Evolutionary conservation across 2,329 filamentous ascomycete species (phyloP).

Genomic region (Beauveria australis): DNA sequence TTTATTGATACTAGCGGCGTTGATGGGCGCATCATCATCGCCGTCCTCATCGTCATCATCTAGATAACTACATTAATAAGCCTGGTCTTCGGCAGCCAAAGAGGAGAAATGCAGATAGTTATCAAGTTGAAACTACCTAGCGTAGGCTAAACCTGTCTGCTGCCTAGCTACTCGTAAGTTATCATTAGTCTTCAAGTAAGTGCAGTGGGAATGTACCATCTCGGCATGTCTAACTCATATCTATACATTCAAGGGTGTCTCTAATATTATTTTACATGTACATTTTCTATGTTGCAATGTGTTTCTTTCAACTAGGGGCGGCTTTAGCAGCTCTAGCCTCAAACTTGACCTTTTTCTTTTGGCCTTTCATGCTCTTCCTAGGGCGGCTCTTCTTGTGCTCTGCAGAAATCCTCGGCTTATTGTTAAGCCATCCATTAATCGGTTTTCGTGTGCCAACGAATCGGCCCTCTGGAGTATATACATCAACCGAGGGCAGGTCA

Average conservation of each 20-base stretch:
- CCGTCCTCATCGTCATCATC: no score
- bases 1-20: no score
- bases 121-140: no score
- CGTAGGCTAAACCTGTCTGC: no score
- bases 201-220: no score
- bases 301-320: not conserved
- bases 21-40: no score
- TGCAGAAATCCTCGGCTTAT: slow-evolving; percentile 43
- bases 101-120: no score
- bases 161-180: no score
- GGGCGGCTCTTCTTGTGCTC: slow-evolving; percentile 48
- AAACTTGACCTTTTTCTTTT: slow-evolving; percentile 33
- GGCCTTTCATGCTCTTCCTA: slow-evolving; percentile 61
- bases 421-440: slow-evolving; percentile 63
- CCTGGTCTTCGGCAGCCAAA: no score
- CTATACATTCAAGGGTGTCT: not conserved
- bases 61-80: no score
- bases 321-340: slow-evolving; percentile 19
- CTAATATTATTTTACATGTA: not conserved
- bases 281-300: not conserved
- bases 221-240: no score
- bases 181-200: no score
- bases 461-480: slow-evolving; percentile 78
- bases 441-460: slow-evolving; percentile 61
- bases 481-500: slow-evolving; percentile 48